Percentiles rank a stretch among this genome's conserved stretches.
Conservation (phyloP, 768 basidiomycete genomes). For the Lentinus tigrinus region DNA sequence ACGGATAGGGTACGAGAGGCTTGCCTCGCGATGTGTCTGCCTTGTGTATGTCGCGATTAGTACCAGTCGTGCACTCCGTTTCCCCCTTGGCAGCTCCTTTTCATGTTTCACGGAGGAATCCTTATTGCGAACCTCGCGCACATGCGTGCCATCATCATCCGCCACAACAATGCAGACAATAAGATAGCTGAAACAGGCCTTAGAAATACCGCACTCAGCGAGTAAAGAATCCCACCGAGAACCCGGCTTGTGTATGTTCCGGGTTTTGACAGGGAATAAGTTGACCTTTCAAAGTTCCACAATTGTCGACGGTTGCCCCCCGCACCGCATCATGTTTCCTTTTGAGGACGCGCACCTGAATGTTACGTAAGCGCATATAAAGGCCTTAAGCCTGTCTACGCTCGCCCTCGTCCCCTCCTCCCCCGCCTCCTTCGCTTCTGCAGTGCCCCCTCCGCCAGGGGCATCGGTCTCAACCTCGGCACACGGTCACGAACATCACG, state of each 20-base stretch:
- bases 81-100: too few relatives aligned
- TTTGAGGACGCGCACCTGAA: not conserved
- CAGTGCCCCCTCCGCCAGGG: not conserved
- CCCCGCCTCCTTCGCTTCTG: not conserved
- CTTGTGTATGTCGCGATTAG: too few relatives aligned
- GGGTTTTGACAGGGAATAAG: not conserved
- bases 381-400: conserved; percentile 2
- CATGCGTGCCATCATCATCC: not conserved
- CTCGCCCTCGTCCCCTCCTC: conserved; percentile 8
- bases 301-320: conserved; percentile 18
- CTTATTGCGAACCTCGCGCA: not conserved
- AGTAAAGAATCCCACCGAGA: not conserved
- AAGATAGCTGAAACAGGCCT: not conserved
- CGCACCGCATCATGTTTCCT: conserved; percentile 18
- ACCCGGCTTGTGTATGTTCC: not conserved
- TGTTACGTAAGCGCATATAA: conserved; percentile 16
- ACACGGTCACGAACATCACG: not conserved
- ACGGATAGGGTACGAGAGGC: too few relatives aligned
- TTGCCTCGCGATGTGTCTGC: too few relatives aligned
- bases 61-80: too few relatives aligned
- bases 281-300: conserved; percentile 10
- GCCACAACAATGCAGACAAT: not conserved
- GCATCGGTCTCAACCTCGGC: not conserved
- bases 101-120: too few relatives aligned
- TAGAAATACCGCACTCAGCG: too few relatives aligned